These are phyloP conservation scores for Russula sp. DNA, from an alignment of 768 basidiomycete genomes.

Conservation along the genomic window DNA sequence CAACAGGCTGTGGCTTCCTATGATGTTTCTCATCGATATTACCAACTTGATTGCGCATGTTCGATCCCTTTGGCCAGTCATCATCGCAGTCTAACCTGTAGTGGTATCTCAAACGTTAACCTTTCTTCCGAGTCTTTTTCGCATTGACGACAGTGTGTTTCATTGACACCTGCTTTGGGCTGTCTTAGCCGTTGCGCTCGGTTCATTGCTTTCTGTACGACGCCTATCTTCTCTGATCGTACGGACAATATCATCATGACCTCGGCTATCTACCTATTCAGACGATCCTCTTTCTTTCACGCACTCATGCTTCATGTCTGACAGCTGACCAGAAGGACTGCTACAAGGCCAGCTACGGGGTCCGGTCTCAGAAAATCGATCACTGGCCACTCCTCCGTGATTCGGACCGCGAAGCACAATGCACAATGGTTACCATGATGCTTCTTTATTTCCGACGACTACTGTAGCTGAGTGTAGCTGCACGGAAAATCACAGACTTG, in stretches of 20 bases:
- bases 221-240: constrained; percentile 53
- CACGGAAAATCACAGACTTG: too few species aligned
- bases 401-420: not conserved
- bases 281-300: constrained; percentile 37
- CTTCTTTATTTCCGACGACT: too few species aligned
- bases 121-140: too few species aligned
- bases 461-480: too few species aligned
- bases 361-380: not conserved
- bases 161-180: constrained; percentile 41
- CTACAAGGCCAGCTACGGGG: constrained; percentile 9
- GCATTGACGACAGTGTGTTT: constrained; percentile 48
- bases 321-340: constrained; percentile 14
- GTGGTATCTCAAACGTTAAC: too few species aligned
- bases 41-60: constrained; percentile 49
- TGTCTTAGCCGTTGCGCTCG: constrained; percentile 63
- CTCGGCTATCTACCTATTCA: constrained; percentile 63
- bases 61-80: too few species aligned
- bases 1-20: too few species aligned
- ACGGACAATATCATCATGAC: constrained; percentile 64
- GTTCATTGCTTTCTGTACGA: constrained; percentile 44
- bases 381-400: not conserved
- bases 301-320: not conserved
- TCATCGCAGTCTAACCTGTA: not conserved
- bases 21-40: constrained; percentile 51
- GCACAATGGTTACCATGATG: not conserved